phyloP scores from a whole-genome alignment of 2,329 filamentous ascomycete species.

The Penicillium freii region DNA sequence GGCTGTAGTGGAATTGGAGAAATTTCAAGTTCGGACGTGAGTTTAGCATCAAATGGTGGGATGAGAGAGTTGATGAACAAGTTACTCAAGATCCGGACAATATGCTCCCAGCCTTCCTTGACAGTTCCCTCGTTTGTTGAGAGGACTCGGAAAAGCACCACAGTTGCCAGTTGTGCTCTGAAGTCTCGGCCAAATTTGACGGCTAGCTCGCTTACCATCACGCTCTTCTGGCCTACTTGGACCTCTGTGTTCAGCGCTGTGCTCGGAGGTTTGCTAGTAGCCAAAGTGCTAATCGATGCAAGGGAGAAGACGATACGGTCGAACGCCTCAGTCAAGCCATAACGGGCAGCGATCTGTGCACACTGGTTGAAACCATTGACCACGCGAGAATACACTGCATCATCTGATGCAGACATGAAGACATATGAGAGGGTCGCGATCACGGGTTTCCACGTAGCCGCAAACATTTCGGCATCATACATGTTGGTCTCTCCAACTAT shows the following conservation, averaged over 20 bases:
- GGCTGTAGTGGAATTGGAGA: slow-evolving; percentile 83
- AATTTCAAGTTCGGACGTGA: slow-evolving; percentile 66
- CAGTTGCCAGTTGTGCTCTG: slow-evolving; percentile 85
- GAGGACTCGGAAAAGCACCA: slow-evolving; percentile 92
- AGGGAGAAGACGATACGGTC: slow-evolving; percentile 92
- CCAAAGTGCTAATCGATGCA: slow-evolving; percentile 84
- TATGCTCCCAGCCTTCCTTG: slow-evolving; percentile 58
- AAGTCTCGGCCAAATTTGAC: slow-evolving; percentile 94
- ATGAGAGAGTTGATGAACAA: slow-evolving; percentile 94
- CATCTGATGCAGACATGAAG: slow-evolving; percentile 97
- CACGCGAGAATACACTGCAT: slow-evolving; percentile 89
- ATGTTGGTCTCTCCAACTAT: slow-evolving; percentile 85
- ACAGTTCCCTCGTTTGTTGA: slow-evolving; percentile 79
- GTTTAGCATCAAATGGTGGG: slow-evolving; percentile 70
- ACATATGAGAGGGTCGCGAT: slow-evolving; percentile 94
- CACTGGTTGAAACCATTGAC: slow-evolving; percentile 96
- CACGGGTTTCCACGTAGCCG: slow-evolving; percentile 91
- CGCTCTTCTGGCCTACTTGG: slow-evolving; percentile 82
- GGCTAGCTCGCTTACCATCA: slow-evolving; percentile 98
- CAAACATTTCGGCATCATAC: slow-evolving; percentile 97
- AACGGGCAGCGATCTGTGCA: slow-evolving; percentile 83
- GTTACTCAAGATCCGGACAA: slow-evolving; percentile 90
- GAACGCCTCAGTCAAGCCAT: slow-evolving; percentile 78
- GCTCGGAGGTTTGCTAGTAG: slow-evolving; percentile 71
- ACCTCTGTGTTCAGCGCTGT: slow-evolving; percentile 93